A percentile compares a stretch with the other conserved stretches of the same genome.
Conservation (phyloP, 2,329 filamentous ascomycete genomes). For the Aspergillus ibericus region DNA sequence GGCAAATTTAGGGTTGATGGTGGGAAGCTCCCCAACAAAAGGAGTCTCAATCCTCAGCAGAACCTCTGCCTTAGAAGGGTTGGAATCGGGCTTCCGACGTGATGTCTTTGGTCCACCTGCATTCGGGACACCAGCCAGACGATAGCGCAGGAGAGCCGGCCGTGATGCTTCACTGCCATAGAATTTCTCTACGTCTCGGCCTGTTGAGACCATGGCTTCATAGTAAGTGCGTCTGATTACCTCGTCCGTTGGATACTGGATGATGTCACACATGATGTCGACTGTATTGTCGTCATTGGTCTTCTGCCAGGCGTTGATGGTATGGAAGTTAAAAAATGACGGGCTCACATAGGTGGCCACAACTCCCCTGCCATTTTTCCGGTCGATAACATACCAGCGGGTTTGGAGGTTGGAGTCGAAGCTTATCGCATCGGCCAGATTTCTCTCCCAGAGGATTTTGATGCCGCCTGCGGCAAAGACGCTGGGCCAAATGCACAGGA, state of each 20-base stretch:
- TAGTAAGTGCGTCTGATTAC: conserved; percentile 70
- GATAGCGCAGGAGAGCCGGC: conserved; percentile 31
- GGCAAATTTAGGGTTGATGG: conserved; percentile 47
- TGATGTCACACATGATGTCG: conserved; percentile 63
- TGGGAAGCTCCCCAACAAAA: conserved; percentile 44
- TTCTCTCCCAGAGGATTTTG: conserved; percentile 15
- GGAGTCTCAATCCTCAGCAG: not conserved
- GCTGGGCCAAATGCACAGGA: conserved; percentile 64
- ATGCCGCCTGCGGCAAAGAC: conserved; percentile 59
- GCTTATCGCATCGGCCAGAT: conserved; percentile 66
- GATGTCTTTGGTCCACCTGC: not conserved
- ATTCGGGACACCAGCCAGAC: conserved; percentile 29
- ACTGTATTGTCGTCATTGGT: conserved; percentile 28
- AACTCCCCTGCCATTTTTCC: conserved; percentile 59
- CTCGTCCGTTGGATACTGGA: conserved; percentile 64
- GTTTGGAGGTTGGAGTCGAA: conserved; percentile 59
- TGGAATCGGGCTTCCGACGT: conserved; percentile 8
- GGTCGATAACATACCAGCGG: conserved; percentile 72
- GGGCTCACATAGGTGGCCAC: conserved; percentile 67
- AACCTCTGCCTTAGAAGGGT: conserved; percentile 6
- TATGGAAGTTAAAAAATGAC: conserved; percentile 74
- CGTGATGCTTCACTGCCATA: conserved; percentile 31
- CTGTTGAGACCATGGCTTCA: conserved; percentile 60
- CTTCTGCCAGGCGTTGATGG: conserved; percentile 72
- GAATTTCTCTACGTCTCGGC: conserved; percentile 40